These are phyloP conservation scores for Neurospora terricola DNA, from an alignment of 495 filamentous ascomycete species.

Conservation along the genomic window DNA sequence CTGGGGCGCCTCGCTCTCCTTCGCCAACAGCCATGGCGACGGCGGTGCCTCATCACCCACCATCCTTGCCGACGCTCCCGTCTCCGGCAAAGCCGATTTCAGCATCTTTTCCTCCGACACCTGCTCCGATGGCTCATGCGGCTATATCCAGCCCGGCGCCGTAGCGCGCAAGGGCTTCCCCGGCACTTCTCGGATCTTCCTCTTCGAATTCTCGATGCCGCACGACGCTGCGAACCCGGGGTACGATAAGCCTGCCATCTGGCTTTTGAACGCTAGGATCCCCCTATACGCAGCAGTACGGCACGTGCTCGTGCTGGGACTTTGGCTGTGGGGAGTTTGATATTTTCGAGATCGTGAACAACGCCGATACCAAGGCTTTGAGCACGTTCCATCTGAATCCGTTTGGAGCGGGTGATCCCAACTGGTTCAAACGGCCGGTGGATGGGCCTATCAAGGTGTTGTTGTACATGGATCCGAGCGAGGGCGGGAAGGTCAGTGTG, in stretches of 20 bases:
- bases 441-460: no score
- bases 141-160: slow-evolving; percentile 44
- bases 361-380: slow-evolving; percentile 39
- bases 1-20: no score
- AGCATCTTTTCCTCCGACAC: slow-evolving; percentile 13
- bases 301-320: slow-evolving; percentile 56
- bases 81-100: slow-evolving; percentile 49
- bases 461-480: no score
- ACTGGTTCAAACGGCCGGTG: no score
- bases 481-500: no score
- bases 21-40: no score
- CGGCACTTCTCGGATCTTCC: slow-evolving; percentile 52
- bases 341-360: slow-evolving; percentile 53
- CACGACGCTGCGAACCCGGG: slow-evolving; percentile 9
- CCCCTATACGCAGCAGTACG: slow-evolving; percentile 56
- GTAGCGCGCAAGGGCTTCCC: slow-evolving; percentile 53
- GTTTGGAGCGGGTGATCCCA: no score
- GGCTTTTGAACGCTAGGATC: slow-evolving; percentile 63
- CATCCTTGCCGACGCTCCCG: slow-evolving; percentile 38
- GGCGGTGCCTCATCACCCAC: no score
- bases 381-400: slow-evolving; percentile 44
- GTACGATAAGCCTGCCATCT: slow-evolving; percentile 53
- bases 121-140: slow-evolving; percentile 48
- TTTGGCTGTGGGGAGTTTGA: slow-evolving; percentile 62
- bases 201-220: slow-evolving; percentile 63